phyloP scores from a whole-genome alignment of 345 rosid species.

The Salix caprea region DNA sequence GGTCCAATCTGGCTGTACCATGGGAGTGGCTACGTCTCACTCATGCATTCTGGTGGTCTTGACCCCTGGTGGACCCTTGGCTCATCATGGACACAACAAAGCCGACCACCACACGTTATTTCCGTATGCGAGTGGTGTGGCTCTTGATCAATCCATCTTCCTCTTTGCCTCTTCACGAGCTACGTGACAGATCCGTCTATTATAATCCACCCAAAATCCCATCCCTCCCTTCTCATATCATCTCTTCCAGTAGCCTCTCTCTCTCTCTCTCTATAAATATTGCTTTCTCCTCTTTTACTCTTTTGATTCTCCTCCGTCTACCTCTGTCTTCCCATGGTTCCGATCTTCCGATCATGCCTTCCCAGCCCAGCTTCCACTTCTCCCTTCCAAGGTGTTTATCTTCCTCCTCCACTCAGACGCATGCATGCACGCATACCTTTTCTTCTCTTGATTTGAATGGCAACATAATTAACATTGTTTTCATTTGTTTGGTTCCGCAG shows the following conservation, averaged over 20 bases:
- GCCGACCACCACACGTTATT: not conserved
- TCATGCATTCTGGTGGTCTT: not conserved
- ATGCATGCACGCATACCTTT: not conserved
- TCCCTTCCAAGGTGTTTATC: conserved; percentile 30
- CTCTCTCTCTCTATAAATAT: not conserved
- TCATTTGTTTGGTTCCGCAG: conserved; percentile 12
- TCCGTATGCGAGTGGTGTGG: not conserved
- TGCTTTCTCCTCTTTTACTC: not conserved
- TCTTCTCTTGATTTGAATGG: not conserved
- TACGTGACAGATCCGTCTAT: conserved; percentile 25
- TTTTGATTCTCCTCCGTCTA: not conserved
- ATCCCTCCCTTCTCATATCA: not conserved
- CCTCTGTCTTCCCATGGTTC: conserved; percentile 40
- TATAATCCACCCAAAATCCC: conserved; percentile 3
- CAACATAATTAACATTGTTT: too few species aligned
- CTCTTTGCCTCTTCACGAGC: conserved; percentile 19
- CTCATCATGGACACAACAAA: not conserved
- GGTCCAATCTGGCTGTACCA: not conserved
- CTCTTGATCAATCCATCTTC: not conserved
- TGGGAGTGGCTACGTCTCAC: not conserved
- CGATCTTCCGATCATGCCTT: conserved; percentile 35
- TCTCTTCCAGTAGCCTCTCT: not conserved
- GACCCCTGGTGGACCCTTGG: not conserved
- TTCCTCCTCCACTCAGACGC: too few species aligned
- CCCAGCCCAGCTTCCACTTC: conserved; percentile 36